phyloP scores from a whole-genome alignment of 805 yeast species.

The Candida railenensis region DNA sequence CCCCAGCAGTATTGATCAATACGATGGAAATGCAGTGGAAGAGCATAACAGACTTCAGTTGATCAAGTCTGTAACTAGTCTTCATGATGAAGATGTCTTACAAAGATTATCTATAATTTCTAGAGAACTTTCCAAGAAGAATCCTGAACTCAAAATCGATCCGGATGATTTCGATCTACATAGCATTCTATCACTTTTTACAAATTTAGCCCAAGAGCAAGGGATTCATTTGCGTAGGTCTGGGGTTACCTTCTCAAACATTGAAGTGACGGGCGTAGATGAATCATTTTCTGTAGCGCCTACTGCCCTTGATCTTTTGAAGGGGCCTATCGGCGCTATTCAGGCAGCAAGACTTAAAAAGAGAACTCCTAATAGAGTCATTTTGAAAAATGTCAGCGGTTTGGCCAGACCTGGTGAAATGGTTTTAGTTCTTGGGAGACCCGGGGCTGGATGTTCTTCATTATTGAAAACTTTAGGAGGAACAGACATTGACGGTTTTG shows the following conservation, averaged over 20 bases:
- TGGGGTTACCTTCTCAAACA: constrained; percentile 42
- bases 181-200: constrained; percentile 33
- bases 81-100: constrained; percentile 7
- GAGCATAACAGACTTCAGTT: constrained; percentile 6
- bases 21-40: neutral
- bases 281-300: constrained; percentile 43
- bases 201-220: constrained; percentile 40
- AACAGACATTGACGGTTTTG: constrained; percentile 22
- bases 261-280: constrained; percentile 47
- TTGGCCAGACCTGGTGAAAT: constrained; percentile 63
- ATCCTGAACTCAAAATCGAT: constrained; percentile 22
- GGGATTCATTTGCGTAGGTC: constrained; percentile 45
- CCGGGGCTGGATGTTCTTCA: constrained; percentile 45
- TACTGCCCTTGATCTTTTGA: constrained; percentile 45
- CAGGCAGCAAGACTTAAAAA: constrained; percentile 17
- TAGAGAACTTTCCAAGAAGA: constrained; percentile 17
- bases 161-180: constrained; percentile 42
- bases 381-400: constrained; percentile 26
- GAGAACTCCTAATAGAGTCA: constrained; percentile 16
- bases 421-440: constrained; percentile 52
- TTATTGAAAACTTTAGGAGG: constrained; percentile 25
- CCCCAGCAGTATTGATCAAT: neutral
- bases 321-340: constrained; percentile 23
- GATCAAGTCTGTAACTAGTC: constrained; percentile 11
- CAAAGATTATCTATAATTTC: constrained; percentile 18